A percentile compares a stretch with the other conserved stretches of the same genome.
Conservation (phyloP, 1,139 yeast genomes). For the Blastobotrys persicus region DNA sequence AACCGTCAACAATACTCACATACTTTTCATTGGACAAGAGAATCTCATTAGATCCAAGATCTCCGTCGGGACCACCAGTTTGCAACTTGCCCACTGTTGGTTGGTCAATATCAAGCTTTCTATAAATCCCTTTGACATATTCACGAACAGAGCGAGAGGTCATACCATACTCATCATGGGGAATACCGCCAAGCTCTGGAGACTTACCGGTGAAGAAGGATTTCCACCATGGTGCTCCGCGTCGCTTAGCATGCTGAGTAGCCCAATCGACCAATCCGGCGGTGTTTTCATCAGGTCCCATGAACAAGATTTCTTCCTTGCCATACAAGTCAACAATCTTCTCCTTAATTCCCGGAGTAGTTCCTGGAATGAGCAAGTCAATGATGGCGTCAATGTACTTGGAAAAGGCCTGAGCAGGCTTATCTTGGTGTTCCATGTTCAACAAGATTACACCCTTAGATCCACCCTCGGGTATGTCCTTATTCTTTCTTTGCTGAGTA, state of each 20-base stretch:
- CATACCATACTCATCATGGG: constrained; percentile 98
- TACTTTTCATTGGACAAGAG: constrained; percentile 80
- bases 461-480: constrained; percentile 99
- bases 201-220: constrained; percentile 96
- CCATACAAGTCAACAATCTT: constrained; percentile 80
- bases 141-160: constrained; percentile 93
- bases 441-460: constrained; percentile 94
- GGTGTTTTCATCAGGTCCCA: constrained; percentile 99
- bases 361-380: constrained; percentile 74
- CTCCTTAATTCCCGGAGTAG: constrained; percentile 77
- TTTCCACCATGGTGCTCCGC: constrained; percentile 99
- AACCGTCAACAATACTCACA: constrained; percentile 90
- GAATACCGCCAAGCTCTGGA: constrained; percentile 92
- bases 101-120: constrained; percentile 63
- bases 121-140: constrained; percentile 84
- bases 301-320: constrained; percentile 83
- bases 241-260: constrained; percentile 84
- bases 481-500: constrained; percentile 95
- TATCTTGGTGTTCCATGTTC: constrained; percentile 71
- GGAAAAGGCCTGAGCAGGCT: constrained; percentile 82
- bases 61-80: constrained; percentile 99
- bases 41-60: constrained; percentile 93
- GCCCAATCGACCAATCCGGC: constrained; percentile 98
- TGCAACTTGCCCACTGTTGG: constrained; percentile 74
- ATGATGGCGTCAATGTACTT: constrained; percentile 90